A percentile compares a stretch with the other conserved stretches of the same genome.
Evolutionary conservation across 352 stramenopile species (phyloP).

Genomic region (Pythium phragmiticola): DNA sequence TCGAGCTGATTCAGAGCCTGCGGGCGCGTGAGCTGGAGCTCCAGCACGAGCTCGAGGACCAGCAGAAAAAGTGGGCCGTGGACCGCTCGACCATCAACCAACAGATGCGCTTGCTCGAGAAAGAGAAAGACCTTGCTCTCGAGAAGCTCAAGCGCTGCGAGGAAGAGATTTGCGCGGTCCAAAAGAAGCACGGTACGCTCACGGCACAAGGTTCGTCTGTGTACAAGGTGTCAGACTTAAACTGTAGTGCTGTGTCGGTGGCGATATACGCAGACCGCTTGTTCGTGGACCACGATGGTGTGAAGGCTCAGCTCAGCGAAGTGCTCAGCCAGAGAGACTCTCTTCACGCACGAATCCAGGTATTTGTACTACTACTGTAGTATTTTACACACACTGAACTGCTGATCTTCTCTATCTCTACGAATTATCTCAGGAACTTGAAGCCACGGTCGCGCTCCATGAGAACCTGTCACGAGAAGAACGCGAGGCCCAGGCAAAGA

Average conservation of each 20-base stretch:
- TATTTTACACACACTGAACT: neutral
- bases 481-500: slow-evolving; percentile 28
- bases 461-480: slow-evolving; percentile 42
- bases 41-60: slow-evolving; percentile 51
- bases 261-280: slow-evolving; percentile 14
- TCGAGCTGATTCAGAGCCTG: slow-evolving; percentile 55
- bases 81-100: slow-evolving; percentile 51
- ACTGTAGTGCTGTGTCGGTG: neutral
- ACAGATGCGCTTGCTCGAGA: slow-evolving; percentile 52
- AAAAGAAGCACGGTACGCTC: slow-evolving; percentile 37
- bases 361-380: neutral
- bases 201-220: neutral
- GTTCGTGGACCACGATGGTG: slow-evolving; percentile 23
- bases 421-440: slow-evolving; percentile 37
- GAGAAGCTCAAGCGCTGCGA: slow-evolving; percentile 33
- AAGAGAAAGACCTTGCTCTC: slow-evolving; percentile 45
- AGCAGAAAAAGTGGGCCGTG: slow-evolving; percentile 54
- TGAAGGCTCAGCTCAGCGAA: slow-evolving; percentile 22
- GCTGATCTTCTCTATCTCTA: neutral
- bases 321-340: slow-evolving; percentile 1
- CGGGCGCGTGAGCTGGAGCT: slow-evolving; percentile 48
- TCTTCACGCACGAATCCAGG: slow-evolving; percentile 24
- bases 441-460: slow-evolving; percentile 35
- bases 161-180: slow-evolving; percentile 21
- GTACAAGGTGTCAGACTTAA: neutral